Conservation (phyloP, 2,329 filamentous ascomycete species). For the Westerdykella aurantiaca region DNA sequence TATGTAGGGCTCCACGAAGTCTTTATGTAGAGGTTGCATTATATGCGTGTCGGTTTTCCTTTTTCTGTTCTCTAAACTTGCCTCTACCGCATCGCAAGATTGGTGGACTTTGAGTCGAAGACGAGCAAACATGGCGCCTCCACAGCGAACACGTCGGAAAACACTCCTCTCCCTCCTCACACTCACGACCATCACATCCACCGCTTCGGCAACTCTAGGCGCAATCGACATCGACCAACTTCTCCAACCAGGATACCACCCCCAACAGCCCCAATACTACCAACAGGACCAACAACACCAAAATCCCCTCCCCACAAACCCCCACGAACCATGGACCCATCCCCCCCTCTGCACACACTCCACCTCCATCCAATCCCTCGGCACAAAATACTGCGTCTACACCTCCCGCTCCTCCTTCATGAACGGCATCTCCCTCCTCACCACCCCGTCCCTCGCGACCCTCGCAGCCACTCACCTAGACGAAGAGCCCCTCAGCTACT, state of each 20-base stretch:
- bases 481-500: constrained; percentile 13
- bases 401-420: constrained; percentile 13
- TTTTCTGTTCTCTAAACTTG: not conserved
- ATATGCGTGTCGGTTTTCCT: not conserved
- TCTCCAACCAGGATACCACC: constrained; percentile 7
- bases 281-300: not conserved
- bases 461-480: constrained; percentile 4
- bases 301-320: not conserved
- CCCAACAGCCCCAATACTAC: not conserved
- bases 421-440: constrained; percentile 13
- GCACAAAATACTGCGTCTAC: constrained; percentile 18
- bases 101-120: too few relatives aligned
- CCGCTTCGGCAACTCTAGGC: constrained; percentile 7
- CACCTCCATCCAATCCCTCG: constrained; percentile 2
- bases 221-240: constrained; percentile 11
- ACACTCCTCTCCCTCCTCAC: not conserved
- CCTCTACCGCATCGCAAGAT: not conserved
- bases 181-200: not conserved
- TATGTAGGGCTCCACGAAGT: not conserved
- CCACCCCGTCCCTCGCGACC: constrained; percentile 7
- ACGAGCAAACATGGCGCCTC: not conserved
- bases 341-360: constrained; percentile 12
- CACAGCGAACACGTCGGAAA: not conserved
- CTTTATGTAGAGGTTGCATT: not conserved
- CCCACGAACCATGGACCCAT: constrained; percentile 14